Base-by-base conservation (phyloP, 164 flowering plant species). In the Cinnamomum chago region DNA sequence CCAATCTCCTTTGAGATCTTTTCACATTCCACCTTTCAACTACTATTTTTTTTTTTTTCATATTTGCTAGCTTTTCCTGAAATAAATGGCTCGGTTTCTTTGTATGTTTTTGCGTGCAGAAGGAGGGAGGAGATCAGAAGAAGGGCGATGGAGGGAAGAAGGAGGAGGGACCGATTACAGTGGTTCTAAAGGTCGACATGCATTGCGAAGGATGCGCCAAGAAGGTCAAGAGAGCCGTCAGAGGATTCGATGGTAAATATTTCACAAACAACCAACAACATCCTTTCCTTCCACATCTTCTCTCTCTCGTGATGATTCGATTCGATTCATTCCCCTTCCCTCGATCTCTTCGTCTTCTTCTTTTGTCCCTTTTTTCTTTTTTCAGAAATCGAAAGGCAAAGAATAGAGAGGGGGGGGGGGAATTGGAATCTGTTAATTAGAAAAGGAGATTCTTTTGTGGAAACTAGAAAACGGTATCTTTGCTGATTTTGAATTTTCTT, bases 121-220 rank as follows among this genome's bases (percentile, higher is more conserved):
- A 67, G 47, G 47, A 17, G 9, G 68, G 47, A 20, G 58, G 35
- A 30, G 35, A 30, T 30, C 35, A 82, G 82, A 78, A 78, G 69
- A 77, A 70, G 10, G 55, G 55, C 70, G 82, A 72, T 3, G 78
- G 23, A 18, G 58, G 82, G 73, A 77, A 85, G 70, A 80, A 84
- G 64, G 90, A 75, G 35, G 92, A 79, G 35, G 88, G 83, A 1
- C 27, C 76, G 5, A 64, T 76, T 75, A 76, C 94, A 71, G 83
- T 80, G 64, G 89, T 94, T 28, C 76, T 84, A 68, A 95, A 90
- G 82, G 75, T 91, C 12, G 97, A 95, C 73, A 78, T 95, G 92
- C 98, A 95, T 84, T 95, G 98, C 70, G 93, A 90, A 47, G 97
- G 97, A 0, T 95, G 98, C 67, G 95, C 92, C 3, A 83, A 84